Conservation (phyloP, 768 basidiomycete species). For the Agaricus subrufescens region DNA sequence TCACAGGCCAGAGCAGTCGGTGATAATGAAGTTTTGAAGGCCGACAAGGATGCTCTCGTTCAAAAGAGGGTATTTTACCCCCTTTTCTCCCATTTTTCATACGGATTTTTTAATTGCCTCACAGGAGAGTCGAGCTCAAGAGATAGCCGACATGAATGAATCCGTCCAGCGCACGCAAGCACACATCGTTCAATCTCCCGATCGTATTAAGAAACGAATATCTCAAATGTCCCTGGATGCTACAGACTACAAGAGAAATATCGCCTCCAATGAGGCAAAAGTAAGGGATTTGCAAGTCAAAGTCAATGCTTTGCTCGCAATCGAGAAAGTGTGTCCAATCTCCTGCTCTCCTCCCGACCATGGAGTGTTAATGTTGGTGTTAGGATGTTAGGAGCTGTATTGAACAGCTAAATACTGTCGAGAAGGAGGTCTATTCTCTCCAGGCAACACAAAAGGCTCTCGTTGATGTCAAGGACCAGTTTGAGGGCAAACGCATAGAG, state of each 20-base stretch:
- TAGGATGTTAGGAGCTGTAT: constrained; percentile 70
- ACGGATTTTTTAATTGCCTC: too few relatives aligned
- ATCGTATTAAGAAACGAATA: constrained; percentile 82
- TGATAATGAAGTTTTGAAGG: constrained; percentile 67
- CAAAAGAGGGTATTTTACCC: constrained; percentile 51
- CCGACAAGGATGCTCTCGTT: constrained; percentile 59
- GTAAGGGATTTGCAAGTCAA: constrained; percentile 74
- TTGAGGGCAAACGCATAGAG: constrained; percentile 73
- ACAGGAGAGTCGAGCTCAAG: constrained; percentile 58
- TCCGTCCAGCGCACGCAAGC: constrained; percentile 58
- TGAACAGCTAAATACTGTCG: constrained; percentile 73
- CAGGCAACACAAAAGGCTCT: constrained; percentile 64
- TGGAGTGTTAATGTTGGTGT: background rate
- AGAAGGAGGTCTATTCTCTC: constrained; percentile 61
- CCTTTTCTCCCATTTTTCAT: constrained; percentile 5
- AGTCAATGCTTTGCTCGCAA: constrained; percentile 60
- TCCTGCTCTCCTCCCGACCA: background rate
- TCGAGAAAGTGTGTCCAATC: constrained; percentile 58
- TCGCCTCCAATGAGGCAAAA: constrained; percentile 66
- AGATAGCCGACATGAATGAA: constrained; percentile 55
- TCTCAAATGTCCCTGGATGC: constrained; percentile 65
- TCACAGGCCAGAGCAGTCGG: constrained; percentile 53
- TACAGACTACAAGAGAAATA: constrained; percentile 64
- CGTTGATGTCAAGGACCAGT: constrained; percentile 59
- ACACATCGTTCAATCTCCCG: constrained; percentile 89